Conservation (phyloP, 805 yeast species). For the Wickerhamiella cacticola region DNA sequence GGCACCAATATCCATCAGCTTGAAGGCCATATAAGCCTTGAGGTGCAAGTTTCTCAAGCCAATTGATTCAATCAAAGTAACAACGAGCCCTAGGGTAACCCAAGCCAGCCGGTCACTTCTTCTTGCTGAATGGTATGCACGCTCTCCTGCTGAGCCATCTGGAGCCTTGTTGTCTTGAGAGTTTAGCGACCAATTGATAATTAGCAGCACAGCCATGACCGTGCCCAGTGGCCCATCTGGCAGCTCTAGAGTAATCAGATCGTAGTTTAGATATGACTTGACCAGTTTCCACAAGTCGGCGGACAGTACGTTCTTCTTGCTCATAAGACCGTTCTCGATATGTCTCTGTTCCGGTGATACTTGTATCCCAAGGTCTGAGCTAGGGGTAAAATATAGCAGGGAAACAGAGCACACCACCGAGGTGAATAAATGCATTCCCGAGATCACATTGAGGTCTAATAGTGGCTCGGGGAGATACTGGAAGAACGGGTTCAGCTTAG, state of each 20-base stretch:
- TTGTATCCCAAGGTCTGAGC: neutral
- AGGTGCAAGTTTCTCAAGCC: neutral
- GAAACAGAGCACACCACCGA: neutral
- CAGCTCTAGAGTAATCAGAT: neutral
- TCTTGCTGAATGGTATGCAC: neutral
- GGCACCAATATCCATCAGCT: neutral
- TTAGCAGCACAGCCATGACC: neutral
- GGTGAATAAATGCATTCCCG: neutral
- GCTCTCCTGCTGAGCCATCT: neutral
- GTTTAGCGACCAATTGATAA: neutral
- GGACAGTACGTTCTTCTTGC: neutral
- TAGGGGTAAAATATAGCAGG: neutral
- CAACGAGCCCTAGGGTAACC: neutral
- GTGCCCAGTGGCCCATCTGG: neutral
- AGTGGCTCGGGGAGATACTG: slow-evolving; percentile 60
- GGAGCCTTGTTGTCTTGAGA: neutral
- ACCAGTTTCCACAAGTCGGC: neutral
- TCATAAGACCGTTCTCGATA: neutral
- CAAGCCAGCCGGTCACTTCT: neutral
- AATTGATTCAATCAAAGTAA: neutral
- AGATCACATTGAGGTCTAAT: neutral
- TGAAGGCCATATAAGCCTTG: neutral
- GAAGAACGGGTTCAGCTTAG: slow-evolving; percentile 77
- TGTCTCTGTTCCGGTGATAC: neutral
- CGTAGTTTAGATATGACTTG: neutral